Percentiles rank a stretch among this genome's conserved stretches.
phyloP scores from a whole-genome alignment of 139 green algal genomes.

The Limnomonas spitsbergensis region DNA sequence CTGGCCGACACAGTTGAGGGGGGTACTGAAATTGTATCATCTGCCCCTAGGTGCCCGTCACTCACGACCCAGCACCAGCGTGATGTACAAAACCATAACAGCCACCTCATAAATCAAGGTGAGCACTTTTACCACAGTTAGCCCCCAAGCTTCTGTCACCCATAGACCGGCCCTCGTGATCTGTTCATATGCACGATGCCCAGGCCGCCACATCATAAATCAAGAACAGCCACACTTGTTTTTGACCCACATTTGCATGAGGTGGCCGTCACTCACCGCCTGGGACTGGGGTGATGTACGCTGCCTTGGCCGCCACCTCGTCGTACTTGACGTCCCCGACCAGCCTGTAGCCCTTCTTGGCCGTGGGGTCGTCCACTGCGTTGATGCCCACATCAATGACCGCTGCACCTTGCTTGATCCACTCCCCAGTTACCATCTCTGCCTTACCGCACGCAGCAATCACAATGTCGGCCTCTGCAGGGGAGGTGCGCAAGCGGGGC shows the following conservation, averaged over 20 bases:
- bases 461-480: slow-evolving; percentile 82
- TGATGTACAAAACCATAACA: too few species aligned
- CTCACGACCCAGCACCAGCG: too few species aligned
- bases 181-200: background rate
- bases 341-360: slow-evolving; percentile 72
- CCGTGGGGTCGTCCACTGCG: slow-evolving; percentile 63
- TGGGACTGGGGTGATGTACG: slow-evolving; percentile 90
- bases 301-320: slow-evolving; percentile 54
- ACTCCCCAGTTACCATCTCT: slow-evolving; percentile 80
- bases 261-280: too few species aligned
- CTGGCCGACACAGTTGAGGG: too few species aligned
- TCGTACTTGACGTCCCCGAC: slow-evolving; percentile 85
- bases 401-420: slow-evolving; percentile 91
- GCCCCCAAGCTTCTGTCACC: background rate
- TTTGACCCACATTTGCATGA: too few species aligned
- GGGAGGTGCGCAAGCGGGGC: too few species aligned
- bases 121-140: background rate
- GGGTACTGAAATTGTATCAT: too few species aligned
- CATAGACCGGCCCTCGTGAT: background rate
- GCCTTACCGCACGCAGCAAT: slow-evolving; percentile 81
- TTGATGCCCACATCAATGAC: slow-evolving; percentile 98
- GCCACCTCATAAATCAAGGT: background rate
- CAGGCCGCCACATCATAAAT: too few species aligned
- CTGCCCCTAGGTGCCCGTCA: too few species aligned
- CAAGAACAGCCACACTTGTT: too few species aligned